Base-by-base conservation (phyloP, 1,284 basidiomycete species). In the Fomitopsis schrenkii region DNA sequence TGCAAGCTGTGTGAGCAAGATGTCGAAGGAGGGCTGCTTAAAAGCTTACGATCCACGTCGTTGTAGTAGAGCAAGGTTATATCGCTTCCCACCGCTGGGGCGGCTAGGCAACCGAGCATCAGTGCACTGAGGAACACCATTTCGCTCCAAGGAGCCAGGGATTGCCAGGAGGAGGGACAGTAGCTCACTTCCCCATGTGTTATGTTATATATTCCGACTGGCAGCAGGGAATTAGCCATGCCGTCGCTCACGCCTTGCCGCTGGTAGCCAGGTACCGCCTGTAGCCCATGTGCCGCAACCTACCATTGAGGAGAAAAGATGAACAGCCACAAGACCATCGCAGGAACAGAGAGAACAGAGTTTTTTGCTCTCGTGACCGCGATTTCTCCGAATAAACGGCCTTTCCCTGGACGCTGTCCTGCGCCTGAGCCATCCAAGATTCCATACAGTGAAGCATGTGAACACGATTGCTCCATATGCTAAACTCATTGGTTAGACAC, bases 31-130 rank as follows among this genome's bases (percentile, higher is more conserved):
- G 48, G n/a, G 22, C 48, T 35, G 10, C 5, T 19, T 12, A 0
- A 35, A n/a, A 14, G 55, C 69, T 44, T 59, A 70, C 72, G 41
- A 46, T 73, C 63, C 2, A 73, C 62, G 57, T 72, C 71, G 58
- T 74, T 72, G 63, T 70, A 66, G 50, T 70, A 71, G 2, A 72
- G 55, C n/a, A 73, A 52, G 8, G 66, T 70, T 41, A 70, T 53
- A 33, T 67, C 67, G 53, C 67, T 66, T 22, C 36, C 56, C 7
- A 59, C 62, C 1, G 63, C 52, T 28, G 63, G 63, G 1, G 55
- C 55, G 8, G 61, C 22, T 10, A 64, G 30, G 10, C 44, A 50
- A 8, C 46, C 54, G 10, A 63, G 44, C 4, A 50, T 57, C 14
- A 65, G 44, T 40, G 50, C 15, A 2, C 22, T 22, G 42, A 55